A percentile compares a stretch with the other conserved stretches of the same genome.
phyloP scores from a whole-genome alignment of 371 early-diverging fungal species.

The Haplosporangium sp. region DNA sequence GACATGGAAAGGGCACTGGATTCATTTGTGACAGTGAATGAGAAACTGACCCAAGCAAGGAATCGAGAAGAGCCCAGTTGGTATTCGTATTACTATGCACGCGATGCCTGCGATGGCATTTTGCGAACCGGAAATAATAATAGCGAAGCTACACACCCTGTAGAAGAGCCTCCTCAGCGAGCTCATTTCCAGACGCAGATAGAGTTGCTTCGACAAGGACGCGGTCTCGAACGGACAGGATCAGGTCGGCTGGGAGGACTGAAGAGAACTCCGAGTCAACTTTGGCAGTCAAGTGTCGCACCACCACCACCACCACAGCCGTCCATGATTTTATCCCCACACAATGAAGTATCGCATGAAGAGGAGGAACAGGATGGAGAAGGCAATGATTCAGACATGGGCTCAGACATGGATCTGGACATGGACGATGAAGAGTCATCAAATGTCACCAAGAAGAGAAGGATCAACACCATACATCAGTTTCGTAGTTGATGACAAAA shows the following conservation, averaged over 20 bases:
- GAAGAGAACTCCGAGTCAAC: conserved; percentile 20
- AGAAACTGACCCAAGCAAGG: conserved; percentile 4
- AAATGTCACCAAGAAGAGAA: not conserved
- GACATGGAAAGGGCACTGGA: conserved; percentile 6
- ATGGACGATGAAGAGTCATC: not conserved
- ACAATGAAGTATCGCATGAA: not conserved
- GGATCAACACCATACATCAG: not conserved
- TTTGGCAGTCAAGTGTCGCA: conserved; percentile 10
- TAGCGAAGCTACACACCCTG: too few species aligned
- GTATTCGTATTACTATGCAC: conserved; percentile 41
- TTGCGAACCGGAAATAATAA: conserved; percentile 7
- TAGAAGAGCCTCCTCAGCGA: too few species aligned
- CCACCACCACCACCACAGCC: not conserved
- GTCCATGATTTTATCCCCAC: not conserved
- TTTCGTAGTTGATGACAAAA: too few species aligned
- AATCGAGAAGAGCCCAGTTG: conserved; percentile 36
- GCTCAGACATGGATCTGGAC: not conserved
- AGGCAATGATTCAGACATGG: conserved; percentile 9
- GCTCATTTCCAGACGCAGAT: not conserved
- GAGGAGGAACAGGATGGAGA: not conserved
- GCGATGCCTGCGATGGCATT: conserved; percentile 35
- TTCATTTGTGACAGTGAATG: conserved; percentile 1
- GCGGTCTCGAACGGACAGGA: conserved; percentile 7
- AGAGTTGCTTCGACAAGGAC: not conserved
- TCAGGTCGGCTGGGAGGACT: conserved; percentile 6